Evolutionary conservation across 345 rosid species (phyloP), one percentile per base, ranked within the genome.

Genomic region (Moricandia arvensis): DNA sequence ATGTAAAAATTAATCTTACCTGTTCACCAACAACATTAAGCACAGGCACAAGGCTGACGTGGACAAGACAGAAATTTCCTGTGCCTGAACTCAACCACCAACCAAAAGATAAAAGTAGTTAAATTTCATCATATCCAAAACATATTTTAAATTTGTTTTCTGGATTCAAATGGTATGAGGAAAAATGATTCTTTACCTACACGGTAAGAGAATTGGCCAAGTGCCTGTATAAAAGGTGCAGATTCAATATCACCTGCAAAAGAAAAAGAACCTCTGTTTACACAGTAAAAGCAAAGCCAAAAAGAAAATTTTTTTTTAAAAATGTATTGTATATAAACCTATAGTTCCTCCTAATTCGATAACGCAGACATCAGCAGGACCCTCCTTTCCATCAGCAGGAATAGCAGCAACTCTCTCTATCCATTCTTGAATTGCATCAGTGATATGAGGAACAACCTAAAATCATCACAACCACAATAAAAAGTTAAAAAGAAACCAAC

Each of bases 301-400:
- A 1, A 1, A n/a, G n/a, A n/a, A 21, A 21, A 21, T n/a, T n/a
- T 0, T 21, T 0, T 0, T 21, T 21, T 0, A 21, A 21, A 21
- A 21, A 21, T 38, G 62, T 62, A 15, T 0, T 55, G 24, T 78
- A 2, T 58, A n/a, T 49, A 57, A n/a, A 90, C 98, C 97, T 80
- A 90, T 93, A 26, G 97, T 92, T 83, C 99, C 99, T 57, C 99
- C 99, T 78, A 95, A 78, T 83, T 95, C 99, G 35, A 95, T 92
- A 54, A 95, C 93, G 41, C 99, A 92, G 67, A 95, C 88, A 88
- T 95, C 98, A 63, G 98, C 90, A 57, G 93, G 89, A 37, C 89
- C 94, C 2, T 89, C 91, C 41, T 85, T 45, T 74, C 94, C 96
- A 45, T 92, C 99, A 2, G 92, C 98, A 6, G 98, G 96, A 53